Conservation (phyloP, 2,329 filamentous ascomycete species). For the Beauveria medogensis region DNA sequence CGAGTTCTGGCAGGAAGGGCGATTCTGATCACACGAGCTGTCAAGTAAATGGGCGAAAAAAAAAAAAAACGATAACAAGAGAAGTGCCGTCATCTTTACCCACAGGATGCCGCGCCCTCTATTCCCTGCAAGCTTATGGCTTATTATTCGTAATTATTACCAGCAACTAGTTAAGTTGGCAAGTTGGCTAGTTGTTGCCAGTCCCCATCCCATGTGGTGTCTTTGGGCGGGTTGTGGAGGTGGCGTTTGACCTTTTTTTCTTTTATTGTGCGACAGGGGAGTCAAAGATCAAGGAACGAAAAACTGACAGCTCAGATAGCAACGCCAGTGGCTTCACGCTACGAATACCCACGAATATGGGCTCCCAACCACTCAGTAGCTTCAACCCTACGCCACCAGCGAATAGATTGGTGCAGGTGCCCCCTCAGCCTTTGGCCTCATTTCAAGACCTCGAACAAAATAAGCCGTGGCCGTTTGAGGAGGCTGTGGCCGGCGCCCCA, state of each 20-base stretch:
- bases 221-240: neutral
- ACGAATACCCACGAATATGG: neutral
- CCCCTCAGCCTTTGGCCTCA: no score
- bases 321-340: neutral
- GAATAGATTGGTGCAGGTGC: neutral
- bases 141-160: neutral
- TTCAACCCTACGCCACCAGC: neutral
- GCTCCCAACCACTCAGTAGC: neutral
- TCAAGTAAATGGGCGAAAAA: no score
- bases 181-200: neutral
- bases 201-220: conserved; percentile 3
- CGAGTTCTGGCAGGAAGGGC: no score
- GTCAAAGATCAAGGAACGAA: neutral
- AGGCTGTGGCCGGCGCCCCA: no score
- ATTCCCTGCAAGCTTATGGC: no score
- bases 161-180: neutral
- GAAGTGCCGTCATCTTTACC: no score
- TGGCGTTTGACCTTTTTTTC: neutral
- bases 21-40: no score
- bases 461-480: no score
- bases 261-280: neutral
- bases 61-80: no score
- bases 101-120: no score
- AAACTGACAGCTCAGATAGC: conserved; percentile 4
- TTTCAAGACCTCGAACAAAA: no score